phyloP scores from a whole-genome alignment of 1,284 basidiomycete species.

The Ceratobasidium papillatum region DNA sequence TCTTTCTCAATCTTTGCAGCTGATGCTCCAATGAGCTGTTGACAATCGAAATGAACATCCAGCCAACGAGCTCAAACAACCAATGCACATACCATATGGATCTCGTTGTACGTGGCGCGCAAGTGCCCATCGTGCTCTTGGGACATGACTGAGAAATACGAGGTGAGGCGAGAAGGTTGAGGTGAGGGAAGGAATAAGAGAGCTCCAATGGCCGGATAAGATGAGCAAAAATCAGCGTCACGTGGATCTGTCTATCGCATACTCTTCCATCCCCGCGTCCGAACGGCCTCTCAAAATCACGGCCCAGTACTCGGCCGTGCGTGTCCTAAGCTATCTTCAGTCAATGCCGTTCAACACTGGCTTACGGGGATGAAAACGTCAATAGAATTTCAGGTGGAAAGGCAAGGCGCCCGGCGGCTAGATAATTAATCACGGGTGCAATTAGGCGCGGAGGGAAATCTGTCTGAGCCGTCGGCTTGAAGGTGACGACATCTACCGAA shows the following conservation, averaged over 20 bases:
- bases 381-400: background rate
- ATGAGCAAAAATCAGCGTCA: slow-evolving; percentile 37
- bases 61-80: background rate
- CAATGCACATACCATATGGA: slow-evolving; percentile 62
- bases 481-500: slow-evolving; percentile 41
- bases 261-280: slow-evolving; percentile 13
- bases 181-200: slow-evolving; percentile 4
- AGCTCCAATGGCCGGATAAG: slow-evolving; percentile 30
- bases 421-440: slow-evolving; percentile 18
- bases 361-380: background rate
- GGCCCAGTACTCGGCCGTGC: background rate
- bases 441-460: slow-evolving; percentile 16
- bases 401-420: slow-evolving; percentile 19
- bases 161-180: background rate
- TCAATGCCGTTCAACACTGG: background rate
- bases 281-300: slow-evolving; percentile 12
- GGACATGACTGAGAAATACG: background rate
- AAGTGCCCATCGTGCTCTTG: slow-evolving; percentile 58
- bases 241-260: slow-evolving; percentile 23
- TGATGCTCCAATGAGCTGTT: slow-evolving; percentile 67
- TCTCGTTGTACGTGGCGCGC: slow-evolving; percentile 82
- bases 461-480: slow-evolving; percentile 20
- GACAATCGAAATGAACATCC: slow-evolving; percentile 12
- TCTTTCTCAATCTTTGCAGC: slow-evolving; percentile 68
- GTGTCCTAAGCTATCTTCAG: background rate